Evolutionary conservation across 192 early-diverging fungal genomes (phyloP).

Genomic region (Dissophora globulifera): DNA sequence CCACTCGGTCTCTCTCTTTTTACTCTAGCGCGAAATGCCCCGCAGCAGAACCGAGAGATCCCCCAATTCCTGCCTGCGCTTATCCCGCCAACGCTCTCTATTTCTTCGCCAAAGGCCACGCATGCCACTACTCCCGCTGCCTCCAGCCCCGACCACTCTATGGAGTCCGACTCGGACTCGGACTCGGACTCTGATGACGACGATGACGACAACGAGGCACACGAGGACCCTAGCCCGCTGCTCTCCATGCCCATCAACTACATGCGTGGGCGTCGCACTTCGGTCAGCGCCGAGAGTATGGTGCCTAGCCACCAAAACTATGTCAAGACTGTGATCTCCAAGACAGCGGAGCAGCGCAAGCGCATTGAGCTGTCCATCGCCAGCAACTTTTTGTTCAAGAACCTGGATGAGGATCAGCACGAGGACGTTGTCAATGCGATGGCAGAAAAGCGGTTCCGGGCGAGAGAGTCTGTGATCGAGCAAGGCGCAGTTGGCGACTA

Average conservation of each 20-base stretch:
- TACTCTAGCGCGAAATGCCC: conserved; percentile 27
- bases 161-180: conserved; percentile 53
- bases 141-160: conserved; percentile 51
- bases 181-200: conserved; percentile 65
- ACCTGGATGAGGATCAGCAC: conserved; percentile 95
- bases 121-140: conserved; percentile 40
- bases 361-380: conserved; percentile 85
- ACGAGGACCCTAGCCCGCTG: conserved; percentile 73
- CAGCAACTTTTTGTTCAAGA: conserved; percentile 94
- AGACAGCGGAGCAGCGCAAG: conserved; percentile 84
- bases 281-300: conserved; percentile 97
- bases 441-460: conserved; percentile 84
- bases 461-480: conserved; percentile 83
- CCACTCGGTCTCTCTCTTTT: too few species aligned
- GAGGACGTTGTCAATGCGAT: conserved; percentile 96
- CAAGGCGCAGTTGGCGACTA: conserved; percentile 98
- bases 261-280: conserved; percentile 91
- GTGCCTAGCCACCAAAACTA: conserved; percentile 87
- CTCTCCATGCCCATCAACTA: conserved; percentile 69
- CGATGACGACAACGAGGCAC: conserved; percentile 67
- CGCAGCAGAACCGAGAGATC: conserved; percentile 48
- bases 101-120: conserved; percentile 27
- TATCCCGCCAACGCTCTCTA: conserved; percentile 48
- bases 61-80: conserved; percentile 57
- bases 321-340: conserved; percentile 88